Evolutionary conservation across 2,329 filamentous ascomycete genomes (phyloP).

Genomic region (Hyphodiscus sp.): DNA sequence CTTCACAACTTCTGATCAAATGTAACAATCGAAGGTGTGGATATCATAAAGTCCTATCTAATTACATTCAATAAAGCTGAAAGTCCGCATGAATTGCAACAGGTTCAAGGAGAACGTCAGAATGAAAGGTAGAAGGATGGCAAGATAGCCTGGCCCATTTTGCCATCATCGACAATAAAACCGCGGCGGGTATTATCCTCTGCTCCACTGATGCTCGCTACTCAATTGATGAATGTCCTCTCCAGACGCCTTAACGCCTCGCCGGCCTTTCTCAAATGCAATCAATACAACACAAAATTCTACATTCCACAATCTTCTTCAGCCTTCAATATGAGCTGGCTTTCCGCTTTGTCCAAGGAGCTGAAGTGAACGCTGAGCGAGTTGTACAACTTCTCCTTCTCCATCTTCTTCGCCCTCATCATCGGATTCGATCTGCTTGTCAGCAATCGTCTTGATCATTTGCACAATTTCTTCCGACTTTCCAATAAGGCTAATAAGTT

Average conservation of each 20-base stretch:
- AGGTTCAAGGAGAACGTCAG: constrained; percentile 23
- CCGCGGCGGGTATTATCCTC: constrained; percentile 16
- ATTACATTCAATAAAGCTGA: constrained; percentile 30
- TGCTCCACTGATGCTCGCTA: constrained; percentile 31
- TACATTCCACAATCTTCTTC: constrained; percentile 20
- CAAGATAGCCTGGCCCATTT: constrained; percentile 11
- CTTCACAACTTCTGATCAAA: not conserved
- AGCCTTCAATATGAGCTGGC: constrained; percentile 73
- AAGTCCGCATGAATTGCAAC: constrained; percentile 24
- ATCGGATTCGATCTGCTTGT: constrained; percentile 80
- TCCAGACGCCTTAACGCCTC: constrained; percentile 29
- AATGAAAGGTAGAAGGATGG: constrained; percentile 19
- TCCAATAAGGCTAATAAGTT: constrained; percentile 79
- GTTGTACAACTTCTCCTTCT: constrained; percentile 84
- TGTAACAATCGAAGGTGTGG: constrained; percentile 15
- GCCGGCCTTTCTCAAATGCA: constrained; percentile 28
- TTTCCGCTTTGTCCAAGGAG: constrained; percentile 74
- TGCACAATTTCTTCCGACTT: constrained; percentile 87
- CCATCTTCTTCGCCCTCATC: constrained; percentile 84
- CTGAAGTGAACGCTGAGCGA: constrained; percentile 86
- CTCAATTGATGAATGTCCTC: constrained; percentile 24
- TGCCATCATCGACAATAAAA: constrained; percentile 14
- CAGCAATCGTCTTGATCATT: constrained; percentile 86
- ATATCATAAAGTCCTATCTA: constrained; percentile 32
- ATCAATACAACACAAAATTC: constrained; percentile 27